Evolutionary conservation across 495 filamentous ascomycete genomes (phyloP).

Genomic region (Xylaria nigripes): DNA sequence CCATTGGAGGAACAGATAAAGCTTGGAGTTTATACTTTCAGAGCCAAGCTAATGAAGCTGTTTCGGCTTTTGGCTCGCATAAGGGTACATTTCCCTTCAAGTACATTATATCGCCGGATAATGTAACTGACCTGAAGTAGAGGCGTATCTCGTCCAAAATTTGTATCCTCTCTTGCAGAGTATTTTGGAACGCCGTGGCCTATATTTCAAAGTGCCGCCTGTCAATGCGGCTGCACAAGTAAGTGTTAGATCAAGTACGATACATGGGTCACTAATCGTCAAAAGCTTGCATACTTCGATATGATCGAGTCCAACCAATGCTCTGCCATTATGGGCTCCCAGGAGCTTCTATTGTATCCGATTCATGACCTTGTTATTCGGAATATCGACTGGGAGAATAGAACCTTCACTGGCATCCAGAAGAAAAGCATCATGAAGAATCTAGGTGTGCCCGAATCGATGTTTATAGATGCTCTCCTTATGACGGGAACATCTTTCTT

Average conservation of each 20-base stretch:
- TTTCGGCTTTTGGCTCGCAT: conserved; percentile 65
- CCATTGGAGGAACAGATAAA: conserved; percentile 41
- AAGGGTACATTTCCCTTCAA: conserved; percentile 50
- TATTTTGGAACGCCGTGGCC: conserved; percentile 56
- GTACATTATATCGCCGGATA: background rate
- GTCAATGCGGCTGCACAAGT: conserved; percentile 89
- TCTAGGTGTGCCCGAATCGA: conserved; percentile 57
- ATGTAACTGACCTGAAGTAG: conserved; percentile 31
- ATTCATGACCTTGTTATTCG: conserved; percentile 71
- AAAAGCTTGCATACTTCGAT: conserved; percentile 73
- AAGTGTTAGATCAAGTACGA: conserved; percentile 11
- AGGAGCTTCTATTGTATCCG: conserved; percentile 84
- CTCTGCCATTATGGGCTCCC: conserved; percentile 72
- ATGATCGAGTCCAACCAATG: conserved; percentile 58
- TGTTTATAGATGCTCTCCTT: conserved; percentile 75
- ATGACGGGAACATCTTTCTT: conserved; percentile 79
- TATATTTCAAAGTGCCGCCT: conserved; percentile 80
- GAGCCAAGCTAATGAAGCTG: conserved; percentile 67
- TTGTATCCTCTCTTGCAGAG: conserved; percentile 68
- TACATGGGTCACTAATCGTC: conserved; percentile 14
- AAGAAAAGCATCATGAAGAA: conserved; percentile 62
- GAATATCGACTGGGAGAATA: conserved; percentile 59
- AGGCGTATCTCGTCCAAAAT: conserved; percentile 48
- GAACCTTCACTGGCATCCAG: conserved; percentile 61
- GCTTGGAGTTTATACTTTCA: conserved; percentile 88